Evolutionary conservation across 768 basidiomycete species (phyloP).

Genomic region (Lactarius sp.): DNA sequence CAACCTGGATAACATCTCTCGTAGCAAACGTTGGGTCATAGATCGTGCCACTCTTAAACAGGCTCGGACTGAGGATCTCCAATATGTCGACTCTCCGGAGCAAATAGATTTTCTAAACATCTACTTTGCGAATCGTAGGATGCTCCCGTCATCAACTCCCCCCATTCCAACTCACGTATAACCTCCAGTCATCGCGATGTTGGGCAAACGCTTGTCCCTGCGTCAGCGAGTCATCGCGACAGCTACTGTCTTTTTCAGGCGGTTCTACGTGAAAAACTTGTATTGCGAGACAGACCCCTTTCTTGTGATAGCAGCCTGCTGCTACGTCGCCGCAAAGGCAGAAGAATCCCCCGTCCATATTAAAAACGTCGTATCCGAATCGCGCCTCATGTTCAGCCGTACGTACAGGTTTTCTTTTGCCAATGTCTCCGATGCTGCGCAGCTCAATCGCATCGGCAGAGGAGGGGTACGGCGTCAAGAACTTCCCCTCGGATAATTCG

Average conservation of each 20-base stretch:
- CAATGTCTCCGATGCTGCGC: neutral
- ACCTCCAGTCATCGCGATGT: slow-evolving; percentile 71
- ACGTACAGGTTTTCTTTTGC: slow-evolving; percentile 29
- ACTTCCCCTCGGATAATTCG: slow-evolving; percentile 83
- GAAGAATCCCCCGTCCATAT: slow-evolving; percentile 96
- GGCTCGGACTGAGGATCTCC: slow-evolving; percentile 73
- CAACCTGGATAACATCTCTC: neutral
- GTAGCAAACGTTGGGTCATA: slow-evolving; percentile 88
- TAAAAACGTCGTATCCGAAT: slow-evolving; percentile 85
- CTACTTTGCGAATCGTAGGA: slow-evolving; percentile 79
- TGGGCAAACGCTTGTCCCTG: slow-evolving; percentile 76
- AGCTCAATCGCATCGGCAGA: slow-evolving; percentile 32
- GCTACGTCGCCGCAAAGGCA: slow-evolving; percentile 94
- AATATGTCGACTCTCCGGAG: slow-evolving; percentile 75
- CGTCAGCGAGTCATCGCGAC: slow-evolving; percentile 92
- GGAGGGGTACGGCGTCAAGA: slow-evolving; percentile 66
- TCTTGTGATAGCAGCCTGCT: slow-evolving; percentile 87
- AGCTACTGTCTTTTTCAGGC: slow-evolving; percentile 88
- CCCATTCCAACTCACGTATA: neutral
- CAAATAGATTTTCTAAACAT: slow-evolving; percentile 76
- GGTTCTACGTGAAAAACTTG: slow-evolving; percentile 95
- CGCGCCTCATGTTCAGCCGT: slow-evolving; percentile 72
- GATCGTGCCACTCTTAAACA: slow-evolving; percentile 69
- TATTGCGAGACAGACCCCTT: slow-evolving; percentile 97
- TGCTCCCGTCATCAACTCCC: neutral